Base-by-base conservation (phyloP, 306 rosid species). In the Glycine soja region DNA sequence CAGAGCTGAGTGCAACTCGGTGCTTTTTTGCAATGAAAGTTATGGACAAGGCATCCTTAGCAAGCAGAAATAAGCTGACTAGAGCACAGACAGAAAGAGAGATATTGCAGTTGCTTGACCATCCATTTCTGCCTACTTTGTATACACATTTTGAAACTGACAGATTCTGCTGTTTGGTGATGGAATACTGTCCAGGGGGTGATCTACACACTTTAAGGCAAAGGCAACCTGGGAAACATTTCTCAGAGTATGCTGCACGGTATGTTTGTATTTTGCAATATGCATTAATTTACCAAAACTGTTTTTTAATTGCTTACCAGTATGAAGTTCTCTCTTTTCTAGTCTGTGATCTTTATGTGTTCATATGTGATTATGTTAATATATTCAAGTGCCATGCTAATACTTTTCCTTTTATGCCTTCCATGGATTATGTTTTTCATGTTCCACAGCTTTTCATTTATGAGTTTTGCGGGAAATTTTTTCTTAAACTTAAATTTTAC, bases 151-250 rank as follows among this genome's bases (percentile, higher is more conserved):
- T 94, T 36, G 98, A 94, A 90, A 94, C 98, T 0, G 97, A 94
- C 54, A 88, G 97, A 67, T 94, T 94, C 85, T 94, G 90, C 52
- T 92, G 98, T 85, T 87, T 94, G 88, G 98, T 94, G 10, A 92
- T 94, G 98, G 98, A 94, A 79, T 94, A 89, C 90, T 94, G 98
- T 83, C 97, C 98, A 0, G 97, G 98, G 4, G 98, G 98, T 52
- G 97, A 94, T 82, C 88, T 94, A 72, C 98, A 94, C 88, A 85
- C 91, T 70, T 79, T 91, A 86, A 92, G 98, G 89, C 98, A 94
- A 85, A 88, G 97, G 0, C 98, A 92, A 83, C 98, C 98, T 3
- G 97, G 97, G 82, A 94, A 91, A 75, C 97, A 94, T 89, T 94
- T 94, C 90, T 92, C 94, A 0, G 98, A 94, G 89, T 92, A 94